Evolutionary conservation across 208 protist species (phyloP).

Genomic region (Trypanosoma boissoni): DNA sequence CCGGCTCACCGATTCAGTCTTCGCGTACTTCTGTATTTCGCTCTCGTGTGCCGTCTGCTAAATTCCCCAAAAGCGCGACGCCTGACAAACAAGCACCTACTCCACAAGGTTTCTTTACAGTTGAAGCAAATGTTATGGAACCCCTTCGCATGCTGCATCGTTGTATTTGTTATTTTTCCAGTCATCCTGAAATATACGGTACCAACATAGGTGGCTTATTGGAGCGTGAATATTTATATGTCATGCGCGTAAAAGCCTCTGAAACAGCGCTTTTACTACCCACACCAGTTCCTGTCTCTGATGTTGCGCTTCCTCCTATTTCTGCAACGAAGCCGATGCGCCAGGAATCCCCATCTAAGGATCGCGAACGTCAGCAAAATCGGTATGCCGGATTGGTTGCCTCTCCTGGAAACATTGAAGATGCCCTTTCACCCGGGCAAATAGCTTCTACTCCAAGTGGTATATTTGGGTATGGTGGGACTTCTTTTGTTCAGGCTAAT

Average conservation of each 20-base stretch:
- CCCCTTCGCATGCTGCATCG: conserved; percentile 67
- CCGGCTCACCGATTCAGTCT: no score
- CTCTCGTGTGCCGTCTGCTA: no score
- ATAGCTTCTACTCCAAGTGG: conserved; percentile 7
- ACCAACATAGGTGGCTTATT: conserved; percentile 61
- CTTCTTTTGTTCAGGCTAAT: conserved; percentile 17
- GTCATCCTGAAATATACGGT: conserved; percentile 79
- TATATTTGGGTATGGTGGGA: conserved; percentile 28
- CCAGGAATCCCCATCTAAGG: neutral
- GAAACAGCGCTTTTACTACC: conserved; percentile 45
- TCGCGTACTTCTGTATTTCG: no score
- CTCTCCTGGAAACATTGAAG: conserved; percentile 17
- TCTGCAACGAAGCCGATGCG: neutral
- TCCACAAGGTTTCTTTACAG: neutral
- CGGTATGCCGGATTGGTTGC: conserved; percentile 23
- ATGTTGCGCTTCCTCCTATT: conserved; percentile 14
- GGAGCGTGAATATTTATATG: conserved; percentile 68
- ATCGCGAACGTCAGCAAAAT: no score
- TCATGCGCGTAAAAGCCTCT: conserved; percentile 74
- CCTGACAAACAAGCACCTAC: neutral
- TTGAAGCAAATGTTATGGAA: conserved; percentile 48
- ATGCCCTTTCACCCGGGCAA: conserved; percentile 4
- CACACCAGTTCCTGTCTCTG: conserved; percentile 12
- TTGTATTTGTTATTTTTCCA: conserved; percentile 73
- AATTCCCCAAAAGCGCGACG: no score